Conservation (phyloP, 2,329 filamentous ascomycete species). For the Decorospora gaudefroyi region DNA sequence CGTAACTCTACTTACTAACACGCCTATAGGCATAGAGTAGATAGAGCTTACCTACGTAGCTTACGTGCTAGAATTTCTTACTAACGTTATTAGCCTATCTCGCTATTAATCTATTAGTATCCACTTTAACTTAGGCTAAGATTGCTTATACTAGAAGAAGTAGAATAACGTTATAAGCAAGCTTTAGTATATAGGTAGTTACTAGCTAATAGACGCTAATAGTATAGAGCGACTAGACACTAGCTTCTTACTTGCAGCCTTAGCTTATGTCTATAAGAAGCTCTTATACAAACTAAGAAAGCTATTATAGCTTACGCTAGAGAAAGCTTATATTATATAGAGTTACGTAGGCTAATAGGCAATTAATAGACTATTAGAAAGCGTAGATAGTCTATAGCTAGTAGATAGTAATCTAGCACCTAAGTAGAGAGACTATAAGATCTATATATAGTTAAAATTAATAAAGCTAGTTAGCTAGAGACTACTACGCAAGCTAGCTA, state of each 20-base stretch:
- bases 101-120: constrained; percentile 7
- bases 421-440: not conserved
- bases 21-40: not conserved
- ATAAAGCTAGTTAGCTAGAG: constrained; percentile 3
- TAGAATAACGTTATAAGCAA: constrained; percentile 5
- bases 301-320: not conserved
- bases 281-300: not conserved
- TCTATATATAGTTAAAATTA: constrained; percentile 4
- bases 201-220: constrained; percentile 11
- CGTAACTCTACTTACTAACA: constrained; percentile 4
- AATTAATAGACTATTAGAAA: constrained; percentile 1
- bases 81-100: constrained; percentile 9
- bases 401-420: not conserved
- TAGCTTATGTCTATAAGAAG: not conserved
- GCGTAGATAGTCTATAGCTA: constrained; percentile 1
- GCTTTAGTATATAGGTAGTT: constrained; percentile 7
- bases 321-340: constrained; percentile 2
- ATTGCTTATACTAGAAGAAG: constrained; percentile 7
- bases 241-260: constrained; percentile 5
- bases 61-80: constrained; percentile 10
- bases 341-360: constrained; percentile 1
- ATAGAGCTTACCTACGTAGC: constrained; percentile 9
- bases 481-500: not conserved
- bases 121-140: constrained; percentile 14
- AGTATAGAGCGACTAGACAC: constrained; percentile 5